Conservation (phyloP, 1,139 yeast species). For the Candida albicans region DNA sequence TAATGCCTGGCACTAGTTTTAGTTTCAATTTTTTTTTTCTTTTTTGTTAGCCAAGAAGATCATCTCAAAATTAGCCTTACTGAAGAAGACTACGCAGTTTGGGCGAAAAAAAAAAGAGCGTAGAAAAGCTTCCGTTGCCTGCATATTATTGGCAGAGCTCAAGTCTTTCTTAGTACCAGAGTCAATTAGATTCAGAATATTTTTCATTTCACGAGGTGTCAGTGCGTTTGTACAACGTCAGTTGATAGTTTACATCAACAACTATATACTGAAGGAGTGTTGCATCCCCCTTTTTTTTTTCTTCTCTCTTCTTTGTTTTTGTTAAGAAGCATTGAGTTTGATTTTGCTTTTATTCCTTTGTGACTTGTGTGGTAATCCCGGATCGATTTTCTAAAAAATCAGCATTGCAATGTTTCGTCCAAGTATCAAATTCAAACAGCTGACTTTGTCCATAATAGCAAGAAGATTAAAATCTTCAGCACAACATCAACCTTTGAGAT, state of each 20-base stretch:
- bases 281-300: not conserved
- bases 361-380: not conserved
- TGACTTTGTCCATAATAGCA: not conserved
- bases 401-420: not conserved
- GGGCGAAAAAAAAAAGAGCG: not conserved
- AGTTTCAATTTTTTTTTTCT: not conserved
- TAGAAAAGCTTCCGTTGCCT: too few relatives aligned
- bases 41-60: not conserved
- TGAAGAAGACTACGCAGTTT: not conserved
- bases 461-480: not conserved
- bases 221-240: not conserved
- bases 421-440: not conserved
- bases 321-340: too few relatives aligned
- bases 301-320: not conserved
- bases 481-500: slow-evolving; percentile 12
- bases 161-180: too few relatives aligned
- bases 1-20: not conserved
- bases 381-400: not conserved
- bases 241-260: not conserved
- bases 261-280: not conserved
- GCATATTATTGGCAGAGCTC: too few relatives aligned
- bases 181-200: too few relatives aligned
- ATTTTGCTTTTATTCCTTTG: not conserved
- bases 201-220: too few relatives aligned
- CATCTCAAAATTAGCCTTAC: not conserved